phyloP scores from a whole-genome alignment of 768 basidiomycete genomes.

The Leucosporidium creatinivorum region DNA sequence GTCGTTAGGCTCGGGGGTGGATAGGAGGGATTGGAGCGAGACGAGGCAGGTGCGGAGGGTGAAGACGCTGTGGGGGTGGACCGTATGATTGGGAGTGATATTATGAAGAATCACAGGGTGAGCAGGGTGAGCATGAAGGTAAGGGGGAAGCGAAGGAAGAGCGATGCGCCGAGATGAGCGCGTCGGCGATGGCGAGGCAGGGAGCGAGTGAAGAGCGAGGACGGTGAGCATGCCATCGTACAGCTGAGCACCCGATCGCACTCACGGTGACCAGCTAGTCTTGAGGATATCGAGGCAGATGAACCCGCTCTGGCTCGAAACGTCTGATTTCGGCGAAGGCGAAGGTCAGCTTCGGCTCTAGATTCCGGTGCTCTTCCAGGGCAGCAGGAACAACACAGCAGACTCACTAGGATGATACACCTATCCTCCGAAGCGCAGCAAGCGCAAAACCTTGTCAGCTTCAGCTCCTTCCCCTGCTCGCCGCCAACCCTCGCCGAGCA shows the following conservation, averaged over 20 bases:
- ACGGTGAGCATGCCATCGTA: conserved; percentile 41
- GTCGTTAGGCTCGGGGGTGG: conserved; percentile 89
- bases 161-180: conserved; percentile 34
- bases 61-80: conserved; percentile 51
- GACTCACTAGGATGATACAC: conserved; percentile 71
- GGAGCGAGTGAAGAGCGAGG: neutral
- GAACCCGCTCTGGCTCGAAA: conserved; percentile 86
- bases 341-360: too few species aligned
- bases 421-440: neutral
- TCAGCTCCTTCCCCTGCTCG: neutral
- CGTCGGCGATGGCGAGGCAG: conserved; percentile 9
- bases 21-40: conserved; percentile 84
- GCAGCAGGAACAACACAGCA: too few species aligned
- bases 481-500: neutral
- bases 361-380: too few species aligned
- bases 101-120: conserved; percentile 42
- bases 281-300: conserved; percentile 64
- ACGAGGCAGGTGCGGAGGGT: conserved; percentile 94
- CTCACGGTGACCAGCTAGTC: conserved; percentile 22
- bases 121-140: conserved; percentile 17
- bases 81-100: too few species aligned
- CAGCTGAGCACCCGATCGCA: conserved; percentile 36
- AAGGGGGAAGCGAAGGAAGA: too few species aligned
- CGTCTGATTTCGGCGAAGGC: conserved; percentile 42
- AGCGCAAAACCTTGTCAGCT: neutral